phyloP scores from a whole-genome alignment of 371 early-diverging fungal species.

The Mortierella sp. region DNA sequence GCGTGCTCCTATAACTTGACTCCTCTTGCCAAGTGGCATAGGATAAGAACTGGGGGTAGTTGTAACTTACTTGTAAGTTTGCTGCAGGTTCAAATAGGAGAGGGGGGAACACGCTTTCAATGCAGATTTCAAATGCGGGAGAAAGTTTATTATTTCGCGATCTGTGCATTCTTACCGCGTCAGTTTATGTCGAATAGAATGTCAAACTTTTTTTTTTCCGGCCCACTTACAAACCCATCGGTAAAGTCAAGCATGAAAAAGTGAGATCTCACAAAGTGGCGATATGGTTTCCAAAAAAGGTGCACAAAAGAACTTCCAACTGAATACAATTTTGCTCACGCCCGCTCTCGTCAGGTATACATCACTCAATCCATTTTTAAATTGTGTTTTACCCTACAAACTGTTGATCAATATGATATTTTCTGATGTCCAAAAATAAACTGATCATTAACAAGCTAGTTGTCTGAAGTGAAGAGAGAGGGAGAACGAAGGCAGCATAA shows the following conservation, averaged over 20 bases:
- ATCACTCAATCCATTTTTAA: background rate
- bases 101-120: too few species aligned
- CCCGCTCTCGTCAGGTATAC: background rate
- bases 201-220: too few species aligned
- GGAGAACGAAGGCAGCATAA: background rate
- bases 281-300: conserved; percentile 9
- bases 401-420: background rate
- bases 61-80: too few species aligned
- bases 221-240: too few species aligned
- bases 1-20: too few species aligned
- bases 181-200: too few species aligned
- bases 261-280: background rate
- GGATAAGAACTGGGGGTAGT: too few species aligned
- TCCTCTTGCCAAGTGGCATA: too few species aligned
- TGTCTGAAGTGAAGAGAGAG: too few species aligned
- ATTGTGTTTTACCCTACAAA: background rate
- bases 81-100: too few species aligned
- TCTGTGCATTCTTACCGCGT: conserved; percentile 5
- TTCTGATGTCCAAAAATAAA: background rate
- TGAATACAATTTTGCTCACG: background rate
- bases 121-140: too few species aligned
- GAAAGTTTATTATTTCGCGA: background rate
- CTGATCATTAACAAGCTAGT: background rate
- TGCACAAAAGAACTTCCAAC: background rate
- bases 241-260: background rate